Evolutionary conservation across 192 early-diverging fungal species (phyloP).

Genomic region (Funneliformis geosporum): DNA sequence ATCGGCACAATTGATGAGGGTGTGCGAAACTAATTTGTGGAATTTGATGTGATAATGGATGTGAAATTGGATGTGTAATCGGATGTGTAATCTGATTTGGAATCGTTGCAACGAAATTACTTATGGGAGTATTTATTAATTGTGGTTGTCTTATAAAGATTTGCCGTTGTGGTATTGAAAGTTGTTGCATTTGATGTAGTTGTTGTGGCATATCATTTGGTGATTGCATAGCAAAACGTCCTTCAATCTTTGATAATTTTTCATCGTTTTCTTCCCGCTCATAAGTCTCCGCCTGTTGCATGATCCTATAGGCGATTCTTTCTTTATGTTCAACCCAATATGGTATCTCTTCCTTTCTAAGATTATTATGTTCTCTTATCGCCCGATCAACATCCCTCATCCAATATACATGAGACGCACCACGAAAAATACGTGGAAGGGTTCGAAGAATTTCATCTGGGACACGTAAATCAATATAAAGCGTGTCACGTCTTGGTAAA

Average conservation of each 20-base stretch:
- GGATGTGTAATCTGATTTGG: too few species aligned
- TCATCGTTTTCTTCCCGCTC: constrained; percentile 7
- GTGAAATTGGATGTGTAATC: too few species aligned
- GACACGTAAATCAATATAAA: neutral
- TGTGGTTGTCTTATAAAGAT: neutral
- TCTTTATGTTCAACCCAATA: neutral
- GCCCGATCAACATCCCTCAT: neutral
- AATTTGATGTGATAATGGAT: too few species aligned
- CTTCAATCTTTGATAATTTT: neutral
- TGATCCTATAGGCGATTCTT: neutral
- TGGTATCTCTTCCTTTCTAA: neutral
- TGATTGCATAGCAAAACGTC: neutral
- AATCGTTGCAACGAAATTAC: neutral
- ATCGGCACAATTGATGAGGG: too few species aligned
- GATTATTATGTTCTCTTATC: neutral
- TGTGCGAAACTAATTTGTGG: too few species aligned
- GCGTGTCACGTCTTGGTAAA: neutral
- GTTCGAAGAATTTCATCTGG: neutral
- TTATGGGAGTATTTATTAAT: neutral
- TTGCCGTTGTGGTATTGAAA: neutral
- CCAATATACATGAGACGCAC: constrained; percentile 14
- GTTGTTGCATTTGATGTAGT: neutral
- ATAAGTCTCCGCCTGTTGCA: neutral
- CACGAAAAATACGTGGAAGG: neutral
- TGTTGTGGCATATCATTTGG: neutral